Evolutionary conservation across 495 filamentous ascomycete species (phyloP).

Genomic region (Podospora conica): DNA sequence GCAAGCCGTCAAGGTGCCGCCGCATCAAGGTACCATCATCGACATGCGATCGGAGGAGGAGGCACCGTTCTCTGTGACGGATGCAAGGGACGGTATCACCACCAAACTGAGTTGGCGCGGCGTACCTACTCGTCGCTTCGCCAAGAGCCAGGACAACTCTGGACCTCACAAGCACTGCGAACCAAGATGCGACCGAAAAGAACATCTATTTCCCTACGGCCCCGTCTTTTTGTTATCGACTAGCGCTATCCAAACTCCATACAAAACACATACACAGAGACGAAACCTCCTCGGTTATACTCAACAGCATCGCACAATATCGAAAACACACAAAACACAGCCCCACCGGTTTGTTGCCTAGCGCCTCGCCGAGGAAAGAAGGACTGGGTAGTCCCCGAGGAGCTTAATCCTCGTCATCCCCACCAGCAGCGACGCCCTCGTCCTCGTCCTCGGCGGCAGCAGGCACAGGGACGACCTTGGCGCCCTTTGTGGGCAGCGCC

Average conservation of each 20-base stretch:
- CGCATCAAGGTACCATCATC: neutral
- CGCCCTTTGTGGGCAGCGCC: slow-evolving; percentile 29
- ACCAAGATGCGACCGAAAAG: neutral
- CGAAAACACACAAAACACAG: neutral
- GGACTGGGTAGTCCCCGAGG: neutral
- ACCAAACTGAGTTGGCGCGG: too few species aligned
- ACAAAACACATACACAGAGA: neutral
- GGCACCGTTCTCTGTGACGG: neutral
- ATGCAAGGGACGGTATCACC: too few species aligned
- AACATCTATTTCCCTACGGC: neutral
- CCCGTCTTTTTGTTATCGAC: neutral
- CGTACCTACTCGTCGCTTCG: too few species aligned
- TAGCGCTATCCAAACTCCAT: neutral
- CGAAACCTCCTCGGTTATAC: neutral
- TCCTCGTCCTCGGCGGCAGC: slow-evolving; percentile 10
- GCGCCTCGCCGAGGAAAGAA: neutral
- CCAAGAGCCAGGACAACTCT: neutral
- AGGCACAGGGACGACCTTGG: slow-evolving; percentile 23
- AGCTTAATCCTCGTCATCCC: slow-evolving; percentile 30
- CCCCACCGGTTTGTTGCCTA: neutral
- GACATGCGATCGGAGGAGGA: neutral
- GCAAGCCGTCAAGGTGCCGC: neutral
- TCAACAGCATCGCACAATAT: neutral
- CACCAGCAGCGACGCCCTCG: slow-evolving; percentile 22
- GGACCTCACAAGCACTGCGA: neutral